These are phyloP conservation scores for Tolypocladium ophioglossoides DNA, from an alignment of 2,329 filamentous ascomycete species.

Conservation along the genomic window DNA sequence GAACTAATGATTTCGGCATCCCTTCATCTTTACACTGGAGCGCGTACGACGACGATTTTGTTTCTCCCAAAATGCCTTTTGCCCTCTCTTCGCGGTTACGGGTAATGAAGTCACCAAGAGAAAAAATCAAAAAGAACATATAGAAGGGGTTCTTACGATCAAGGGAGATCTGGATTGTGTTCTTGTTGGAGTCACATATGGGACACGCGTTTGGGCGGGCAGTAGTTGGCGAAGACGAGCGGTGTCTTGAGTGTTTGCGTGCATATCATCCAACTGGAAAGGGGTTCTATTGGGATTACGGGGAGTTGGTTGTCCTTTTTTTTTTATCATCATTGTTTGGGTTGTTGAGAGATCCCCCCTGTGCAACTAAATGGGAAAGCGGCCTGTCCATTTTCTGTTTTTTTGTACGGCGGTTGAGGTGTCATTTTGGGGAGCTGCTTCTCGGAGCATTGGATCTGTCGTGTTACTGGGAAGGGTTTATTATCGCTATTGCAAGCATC, in stretches of 20 bases:
- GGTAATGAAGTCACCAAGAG: slow-evolving; percentile 36
- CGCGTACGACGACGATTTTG: slow-evolving; percentile 5
- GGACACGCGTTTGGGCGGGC: slow-evolving; percentile 18
- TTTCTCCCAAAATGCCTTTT: slow-evolving; percentile 18
- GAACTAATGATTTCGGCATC: slow-evolving; percentile 5
- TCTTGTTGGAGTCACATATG: slow-evolving; percentile 27
- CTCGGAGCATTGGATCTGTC: slow-evolving; percentile 9
- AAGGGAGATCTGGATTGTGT: slow-evolving; percentile 18
- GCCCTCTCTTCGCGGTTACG: slow-evolving; percentile 18
- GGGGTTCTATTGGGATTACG: slow-evolving; percentile 20
- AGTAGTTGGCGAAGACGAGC: slow-evolving; percentile 24
- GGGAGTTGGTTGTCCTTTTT: slow-evolving; percentile 23
- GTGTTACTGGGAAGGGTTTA: slow-evolving; percentile 15
- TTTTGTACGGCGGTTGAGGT: slow-evolving; percentile 5
- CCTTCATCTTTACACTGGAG: slow-evolving; percentile 10
- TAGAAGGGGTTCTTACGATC: slow-evolving; percentile 29
- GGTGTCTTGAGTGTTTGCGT: slow-evolving; percentile 17
- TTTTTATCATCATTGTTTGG: slow-evolving; percentile 1
- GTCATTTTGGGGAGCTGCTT: slow-evolving; percentile 5
- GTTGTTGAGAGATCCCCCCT: slow-evolving; percentile 13
- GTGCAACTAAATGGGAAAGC: slow-evolving; percentile 20
- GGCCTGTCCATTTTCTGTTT: slow-evolving; percentile 16
- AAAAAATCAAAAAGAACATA: slow-evolving; percentile 35
- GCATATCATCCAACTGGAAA: slow-evolving; percentile 18
- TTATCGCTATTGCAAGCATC: slow-evolving; percentile 19